Percentiles rank a stretch among this genome's conserved stretches.
Conservation (phyloP, 352 stramenopile genomes). For the Globisporangium polare region DNA sequence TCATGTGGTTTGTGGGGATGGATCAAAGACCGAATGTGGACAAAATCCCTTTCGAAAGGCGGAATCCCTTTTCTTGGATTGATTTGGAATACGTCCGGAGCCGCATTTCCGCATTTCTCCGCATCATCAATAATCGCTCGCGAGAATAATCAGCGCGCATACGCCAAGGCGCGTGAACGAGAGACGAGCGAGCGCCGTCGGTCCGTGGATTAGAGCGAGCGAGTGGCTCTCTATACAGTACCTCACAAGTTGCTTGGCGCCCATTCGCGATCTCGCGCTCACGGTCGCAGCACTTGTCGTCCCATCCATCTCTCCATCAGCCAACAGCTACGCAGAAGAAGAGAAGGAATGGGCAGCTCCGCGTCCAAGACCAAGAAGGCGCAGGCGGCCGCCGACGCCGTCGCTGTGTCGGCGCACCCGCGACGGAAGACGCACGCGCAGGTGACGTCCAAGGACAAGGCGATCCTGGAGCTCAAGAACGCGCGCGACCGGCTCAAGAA, state of each 20-base stretch:
- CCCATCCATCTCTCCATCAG: not conserved
- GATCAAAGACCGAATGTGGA: too few relatives aligned
- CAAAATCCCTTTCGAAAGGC: too few relatives aligned
- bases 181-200: not conserved
- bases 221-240: not conserved
- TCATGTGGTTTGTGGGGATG: too few relatives aligned
- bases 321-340: not conserved
- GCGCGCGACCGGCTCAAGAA: slow-evolving; percentile 83
- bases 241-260: not conserved
- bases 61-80: not conserved
- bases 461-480: slow-evolving; percentile 87
- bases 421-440: slow-evolving; percentile 37
- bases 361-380: slow-evolving; percentile 53
- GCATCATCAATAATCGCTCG: not conserved
- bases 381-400: not conserved
- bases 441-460: slow-evolving; percentile 87
- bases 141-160: slow-evolving; percentile 1
- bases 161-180: not conserved
- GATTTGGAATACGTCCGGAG: not conserved
- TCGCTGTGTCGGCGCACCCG: slow-evolving; percentile 5
- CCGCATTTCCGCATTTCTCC: not conserved
- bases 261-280: not conserved
- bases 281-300: not conserved
- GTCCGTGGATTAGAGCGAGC: not conserved
- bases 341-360: slow-evolving; percentile 16